A percentile compares a stretch with the other conserved stretches of the same genome.
phyloP scores from a whole-genome alignment of 2,329 filamentous ascomycete genomes.

The Juglanconis sp. region DNA sequence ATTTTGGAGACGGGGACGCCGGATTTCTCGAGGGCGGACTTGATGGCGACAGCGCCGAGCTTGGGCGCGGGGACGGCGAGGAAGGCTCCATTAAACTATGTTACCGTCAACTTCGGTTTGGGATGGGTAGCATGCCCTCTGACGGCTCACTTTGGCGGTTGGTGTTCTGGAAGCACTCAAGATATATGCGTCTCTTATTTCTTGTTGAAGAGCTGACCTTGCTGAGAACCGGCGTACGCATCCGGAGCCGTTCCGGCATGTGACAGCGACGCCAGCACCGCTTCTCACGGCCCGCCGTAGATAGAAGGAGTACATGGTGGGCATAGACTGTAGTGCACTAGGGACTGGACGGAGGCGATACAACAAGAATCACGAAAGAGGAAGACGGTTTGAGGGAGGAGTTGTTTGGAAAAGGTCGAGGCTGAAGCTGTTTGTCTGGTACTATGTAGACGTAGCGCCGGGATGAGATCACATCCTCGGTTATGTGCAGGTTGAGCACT shows the following conservation, averaged over 20 bases:
- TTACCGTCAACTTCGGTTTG: neutral
- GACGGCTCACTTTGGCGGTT: constrained; percentile 68
- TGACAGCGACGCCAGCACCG: constrained; percentile 11
- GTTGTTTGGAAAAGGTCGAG: neutral
- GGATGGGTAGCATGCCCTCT: neutral
- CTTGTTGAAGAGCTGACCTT: constrained; percentile 46
- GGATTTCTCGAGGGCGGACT: constrained; percentile 83
- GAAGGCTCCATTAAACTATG: constrained; percentile 90
- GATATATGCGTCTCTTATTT: constrained; percentile 91
- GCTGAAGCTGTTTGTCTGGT: neutral
- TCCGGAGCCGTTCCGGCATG: constrained; percentile 18
- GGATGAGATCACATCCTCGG: constrained; percentile 16
- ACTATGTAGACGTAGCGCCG: neutral
- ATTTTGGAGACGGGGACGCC: constrained; percentile 77
- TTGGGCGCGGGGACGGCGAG: constrained; percentile 78
- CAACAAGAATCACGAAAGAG: neutral
- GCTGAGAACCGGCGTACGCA: constrained; percentile 45
- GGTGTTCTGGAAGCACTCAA: constrained; percentile 86
- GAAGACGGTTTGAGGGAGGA: neutral
- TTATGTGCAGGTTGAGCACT: constrained; percentile 4
- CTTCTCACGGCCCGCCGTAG: constrained; percentile 14
- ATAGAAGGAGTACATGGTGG: constrained; percentile 30
- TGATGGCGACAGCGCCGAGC: constrained; percentile 87
- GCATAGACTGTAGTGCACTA: neutral
- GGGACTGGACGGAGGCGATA: neutral